Base-by-base conservation (phyloP, 2,329 filamentous ascomycete genomes). In the Alternaria conjuncta region DNA sequence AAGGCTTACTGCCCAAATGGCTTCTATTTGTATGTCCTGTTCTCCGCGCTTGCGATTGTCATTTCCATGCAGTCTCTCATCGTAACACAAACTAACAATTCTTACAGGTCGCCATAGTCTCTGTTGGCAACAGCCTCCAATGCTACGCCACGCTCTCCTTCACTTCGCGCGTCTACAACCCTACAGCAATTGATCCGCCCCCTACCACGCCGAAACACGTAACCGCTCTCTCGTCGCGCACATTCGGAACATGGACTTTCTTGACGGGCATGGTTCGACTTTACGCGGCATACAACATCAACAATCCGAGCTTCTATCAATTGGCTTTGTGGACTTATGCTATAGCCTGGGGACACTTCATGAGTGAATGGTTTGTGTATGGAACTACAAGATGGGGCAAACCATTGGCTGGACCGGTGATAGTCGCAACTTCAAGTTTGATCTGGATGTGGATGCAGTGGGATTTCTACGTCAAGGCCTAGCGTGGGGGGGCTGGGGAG, bases 231-330 rank as follows among this genome's bases (percentile, higher is more conserved):
- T 90, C 89, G 11, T 90, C 90, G 25, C 90, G 93, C 67, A 89
- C 93, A 20, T 97, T 97, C 79, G 94, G 92, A 57, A 96, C 92
- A 28, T 97, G 94, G 90, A 96, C 94, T 0, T 86, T 95, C 61
- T 84, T 97, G 62, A 90, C 91, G 6, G 87, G 89, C 62, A 83
- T 97, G 55, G 86, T 97, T 47, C 88, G 94, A 56, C 83, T 94
- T 69, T 96, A 96, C 76, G 92, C 93, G 5, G 92, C 92, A 32
- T 97, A 96, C 82, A 86, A 96, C 79, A 88, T 97, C 67, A 84
- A 88, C 69, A 86, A 93, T 64, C 87, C 87, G 1, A 86, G 87
- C 47, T 84, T 94, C 58, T 97, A 96, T 80, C 87, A 96, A 78
- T 84, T 97, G 62, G 91, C 91, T 15, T 83, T 96, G 69, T 92